A percentile compares a stretch with the other conserved stretches of the same genome.
Conservation (phyloP, 257 asterid genomes). For the Solanum chilense region DNA sequence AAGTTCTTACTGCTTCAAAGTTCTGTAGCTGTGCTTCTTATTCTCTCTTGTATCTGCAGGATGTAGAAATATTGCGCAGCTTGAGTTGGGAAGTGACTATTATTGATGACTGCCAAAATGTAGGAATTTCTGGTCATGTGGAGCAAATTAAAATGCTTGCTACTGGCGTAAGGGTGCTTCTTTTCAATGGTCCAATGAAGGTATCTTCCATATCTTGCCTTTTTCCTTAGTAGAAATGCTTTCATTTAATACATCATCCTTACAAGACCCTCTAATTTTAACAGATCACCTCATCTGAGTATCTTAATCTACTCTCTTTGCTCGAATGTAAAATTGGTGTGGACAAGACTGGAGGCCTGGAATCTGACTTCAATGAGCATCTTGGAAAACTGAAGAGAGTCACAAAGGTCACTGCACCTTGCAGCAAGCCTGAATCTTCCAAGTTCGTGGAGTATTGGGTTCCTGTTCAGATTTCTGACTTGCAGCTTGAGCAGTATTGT, state of each 20-base stretch:
- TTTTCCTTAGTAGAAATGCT: not conserved
- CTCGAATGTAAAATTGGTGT: slow-evolving; percentile 29
- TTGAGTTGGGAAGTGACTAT: slow-evolving; percentile 49
- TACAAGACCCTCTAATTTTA: slow-evolving; percentile 2
- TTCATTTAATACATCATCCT: not conserved
- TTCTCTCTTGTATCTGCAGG: slow-evolving; percentile 33
- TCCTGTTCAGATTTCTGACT: slow-evolving; percentile 67
- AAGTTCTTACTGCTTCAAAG: not conserved
- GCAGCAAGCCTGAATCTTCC: slow-evolving; percentile 24
- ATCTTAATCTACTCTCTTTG: slow-evolving; percentile 34
- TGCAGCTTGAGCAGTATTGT: slow-evolving; percentile 88
- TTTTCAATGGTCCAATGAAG: slow-evolving; percentile 39
- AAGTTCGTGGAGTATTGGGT: slow-evolving; percentile 83
- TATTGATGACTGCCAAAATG: slow-evolving; percentile 41
- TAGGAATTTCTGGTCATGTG: slow-evolving; percentile 12
- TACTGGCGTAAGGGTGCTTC: slow-evolving; percentile 36
- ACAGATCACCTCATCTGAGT: slow-evolving; percentile 45
- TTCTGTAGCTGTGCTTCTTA: not conserved
- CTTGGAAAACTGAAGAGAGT: slow-evolving; percentile 34
- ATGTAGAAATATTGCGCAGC: slow-evolving; percentile 25
- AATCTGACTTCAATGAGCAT: slow-evolving; percentile 29
- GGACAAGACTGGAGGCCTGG: slow-evolving; percentile 28
- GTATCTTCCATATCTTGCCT: slow-evolving; percentile 15
- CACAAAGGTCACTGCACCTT: slow-evolving; percentile 27
- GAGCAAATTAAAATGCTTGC: slow-evolving; percentile 37